Conservation (phyloP, 768 basidiomycete species). For the Peribolospora kevripleyi region DNA sequence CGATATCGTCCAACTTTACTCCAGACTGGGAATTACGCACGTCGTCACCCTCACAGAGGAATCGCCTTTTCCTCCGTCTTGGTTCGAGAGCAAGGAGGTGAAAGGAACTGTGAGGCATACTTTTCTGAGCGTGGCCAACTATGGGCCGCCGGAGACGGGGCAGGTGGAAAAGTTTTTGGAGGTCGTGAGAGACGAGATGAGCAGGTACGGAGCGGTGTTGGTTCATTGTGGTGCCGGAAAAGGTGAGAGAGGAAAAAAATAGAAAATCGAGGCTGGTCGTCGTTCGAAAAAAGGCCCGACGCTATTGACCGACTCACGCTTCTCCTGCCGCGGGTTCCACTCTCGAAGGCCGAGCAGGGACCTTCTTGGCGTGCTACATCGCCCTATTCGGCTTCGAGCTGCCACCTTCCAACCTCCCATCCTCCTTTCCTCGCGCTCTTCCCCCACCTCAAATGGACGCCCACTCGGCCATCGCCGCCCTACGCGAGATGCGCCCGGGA, state of each 20-base stretch:
- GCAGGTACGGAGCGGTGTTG: conserved; percentile 26
- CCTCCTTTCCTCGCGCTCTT: conserved; percentile 4
- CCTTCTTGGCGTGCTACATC: conserved; percentile 36
- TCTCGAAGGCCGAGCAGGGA: conserved; percentile 26
- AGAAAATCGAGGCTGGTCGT: too few relatives aligned
- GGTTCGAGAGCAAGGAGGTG: conserved; percentile 24
- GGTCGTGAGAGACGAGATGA: conserved; percentile 24
- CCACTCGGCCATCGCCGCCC: conserved; percentile 19
- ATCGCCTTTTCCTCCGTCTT: conserved; percentile 26
- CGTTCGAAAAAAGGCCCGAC: too few relatives aligned
- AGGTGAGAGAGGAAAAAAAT: conserved; percentile 14
- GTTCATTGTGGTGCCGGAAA: conserved; percentile 42
- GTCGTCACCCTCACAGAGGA: conserved; percentile 38
- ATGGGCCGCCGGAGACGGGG: conserved; percentile 32
- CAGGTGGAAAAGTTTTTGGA: conserved; percentile 35
- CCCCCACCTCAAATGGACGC: conserved; percentile 30
- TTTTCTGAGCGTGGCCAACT: conserved; percentile 33
- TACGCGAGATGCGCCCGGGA: conserved; percentile 32
- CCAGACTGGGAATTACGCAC: conserved; percentile 32
- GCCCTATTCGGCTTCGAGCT: conserved; percentile 32
- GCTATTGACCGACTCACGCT: too few relatives aligned
- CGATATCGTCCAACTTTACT: conserved; percentile 29
- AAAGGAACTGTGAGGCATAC: conserved; percentile 26
- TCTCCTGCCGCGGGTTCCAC: too few relatives aligned
- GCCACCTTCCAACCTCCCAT: conserved; percentile 10